Conservation (phyloP, 768 basidiomycete genomes). For the Gloeophyllum trabeum region DNA sequence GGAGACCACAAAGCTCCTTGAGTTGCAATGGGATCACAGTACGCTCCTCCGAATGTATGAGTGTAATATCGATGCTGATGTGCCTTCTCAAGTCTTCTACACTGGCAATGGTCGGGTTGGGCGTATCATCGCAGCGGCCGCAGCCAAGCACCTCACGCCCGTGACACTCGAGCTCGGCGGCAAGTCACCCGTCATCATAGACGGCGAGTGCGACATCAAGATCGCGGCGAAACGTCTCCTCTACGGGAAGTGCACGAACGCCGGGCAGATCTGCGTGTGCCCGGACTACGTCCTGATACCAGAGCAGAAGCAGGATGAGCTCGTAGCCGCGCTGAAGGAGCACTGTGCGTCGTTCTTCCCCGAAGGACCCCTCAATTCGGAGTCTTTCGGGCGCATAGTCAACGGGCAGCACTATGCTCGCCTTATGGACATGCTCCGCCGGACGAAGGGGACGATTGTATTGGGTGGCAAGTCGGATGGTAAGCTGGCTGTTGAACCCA, state of each 20-base stretch:
- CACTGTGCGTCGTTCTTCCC: slow-evolving; percentile 41
- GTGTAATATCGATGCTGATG: neutral
- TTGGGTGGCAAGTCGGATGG: slow-evolving; percentile 36
- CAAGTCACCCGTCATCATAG: slow-evolving; percentile 35
- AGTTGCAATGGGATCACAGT: slow-evolving; percentile 28
- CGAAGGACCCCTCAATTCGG: slow-evolving; percentile 31
- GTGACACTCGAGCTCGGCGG: slow-evolving; percentile 30
- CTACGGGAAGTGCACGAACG: slow-evolving; percentile 55
- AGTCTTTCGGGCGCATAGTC: slow-evolving; percentile 39
- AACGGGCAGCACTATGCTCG: slow-evolving; percentile 42
- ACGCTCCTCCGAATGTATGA: slow-evolving; percentile 2
- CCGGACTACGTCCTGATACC: slow-evolving; percentile 36
- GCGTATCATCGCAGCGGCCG: slow-evolving; percentile 26
- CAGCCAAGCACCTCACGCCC: slow-evolving; percentile 31
- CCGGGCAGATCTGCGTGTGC: slow-evolving; percentile 44
- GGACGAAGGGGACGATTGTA: slow-evolving; percentile 46
- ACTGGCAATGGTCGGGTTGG: slow-evolving; percentile 23
- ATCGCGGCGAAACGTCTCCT: slow-evolving; percentile 53
- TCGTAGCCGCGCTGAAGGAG: slow-evolving; percentile 32
- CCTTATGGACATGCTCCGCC: slow-evolving; percentile 34
- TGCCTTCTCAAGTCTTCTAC: slow-evolving; percentile 15
- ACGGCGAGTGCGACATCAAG: slow-evolving; percentile 29
- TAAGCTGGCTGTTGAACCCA: slow-evolving; percentile 41
- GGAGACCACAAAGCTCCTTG: slow-evolving; percentile 25
- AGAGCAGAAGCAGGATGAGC: slow-evolving; percentile 28